Base-by-base conservation (phyloP, 2,329 filamentous ascomycete genomes). In the Talaromyces sp. region DNA sequence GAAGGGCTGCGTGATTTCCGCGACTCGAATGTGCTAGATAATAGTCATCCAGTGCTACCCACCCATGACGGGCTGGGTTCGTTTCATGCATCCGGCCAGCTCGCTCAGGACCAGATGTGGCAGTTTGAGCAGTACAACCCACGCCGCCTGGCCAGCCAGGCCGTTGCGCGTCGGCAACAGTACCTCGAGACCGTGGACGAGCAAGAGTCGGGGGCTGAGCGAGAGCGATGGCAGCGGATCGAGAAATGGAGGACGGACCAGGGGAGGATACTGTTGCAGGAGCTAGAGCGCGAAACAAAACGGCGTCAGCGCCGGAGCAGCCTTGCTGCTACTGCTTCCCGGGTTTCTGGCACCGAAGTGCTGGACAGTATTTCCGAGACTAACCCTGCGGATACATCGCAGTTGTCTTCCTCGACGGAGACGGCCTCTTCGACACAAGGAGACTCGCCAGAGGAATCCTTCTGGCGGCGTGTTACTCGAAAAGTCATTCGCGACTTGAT, bases 161-260 rank as follows among this genome's bases (percentile, higher is more conserved):
- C 78, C 60, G 74, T 75, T 26, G 76, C 82, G 58, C 76, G 83
- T 55, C 74, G 79, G 53, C 86, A 84, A 17, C 85, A 80, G 61
- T 78, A 82, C 60, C 68, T 87, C 13, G 84, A 85, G 65, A 77
- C 80, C 11, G 73, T 86, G 46, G 80, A 82, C 62, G 79, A 85
- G 65, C 82, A 86, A 60, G 80, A 62, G 38, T 81, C 41, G 82
- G 84, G 49, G 77, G 83, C 87, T 46, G 88, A 91, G 64, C 80
- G 84, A 46, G 91, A 96, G 66, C 88, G 89, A 70, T 89, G 88
- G 71, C 86, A 88, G 67, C 85, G 93, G 62, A 96, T 99, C 70
- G 93, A 98, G 75, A 84, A 86, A 56, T 99, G 95, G 95, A 85
- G 93, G 59, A 77, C 96, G 70, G 93, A 98, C 70, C 93, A 99